Conservation (phyloP, 768 basidiomycete species). For the Fomitopsis pulvina region DNA sequence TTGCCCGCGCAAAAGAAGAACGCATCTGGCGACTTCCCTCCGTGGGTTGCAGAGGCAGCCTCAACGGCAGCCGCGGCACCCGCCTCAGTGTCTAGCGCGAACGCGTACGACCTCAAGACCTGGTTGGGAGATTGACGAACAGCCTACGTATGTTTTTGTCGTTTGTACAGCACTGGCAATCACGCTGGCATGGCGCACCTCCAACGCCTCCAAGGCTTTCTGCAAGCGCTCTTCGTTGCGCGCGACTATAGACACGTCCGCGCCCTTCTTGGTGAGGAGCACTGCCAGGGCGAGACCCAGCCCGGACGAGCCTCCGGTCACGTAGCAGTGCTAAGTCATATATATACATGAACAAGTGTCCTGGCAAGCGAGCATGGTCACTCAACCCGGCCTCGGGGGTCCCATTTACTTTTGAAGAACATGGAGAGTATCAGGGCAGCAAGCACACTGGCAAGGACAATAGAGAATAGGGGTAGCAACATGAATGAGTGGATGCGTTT, state of each 20-base stretch:
- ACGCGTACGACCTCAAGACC: conserved; percentile 59
- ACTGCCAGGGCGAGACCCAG: conserved; percentile 72
- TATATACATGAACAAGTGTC: background rate
- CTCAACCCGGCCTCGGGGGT: conserved; percentile 20
- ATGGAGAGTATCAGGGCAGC: conserved; percentile 1
- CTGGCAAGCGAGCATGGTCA: background rate
- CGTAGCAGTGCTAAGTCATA: conserved; percentile 62
- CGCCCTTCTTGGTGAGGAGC: conserved; percentile 60
- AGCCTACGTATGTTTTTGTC: conserved; percentile 39
- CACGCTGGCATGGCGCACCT: conserved; percentile 39
- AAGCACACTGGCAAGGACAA: background rate
- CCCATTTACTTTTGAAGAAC: conserved; percentile 23
- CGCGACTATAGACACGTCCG: conserved; percentile 82
- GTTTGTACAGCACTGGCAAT: background rate
- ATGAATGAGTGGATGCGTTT: no score
- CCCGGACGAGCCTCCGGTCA: conserved; percentile 81
- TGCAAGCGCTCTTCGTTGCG: conserved; percentile 60
- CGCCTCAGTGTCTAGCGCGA: conserved; percentile 46
- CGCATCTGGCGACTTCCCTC: conserved; percentile 62
- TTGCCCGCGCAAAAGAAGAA: conserved; percentile 77
- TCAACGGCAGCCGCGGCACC: conserved; percentile 57
- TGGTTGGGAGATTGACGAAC: conserved; percentile 51
- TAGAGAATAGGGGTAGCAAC: background rate
- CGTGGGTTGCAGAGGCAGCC: conserved; percentile 47
- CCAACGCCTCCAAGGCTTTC: conserved; percentile 50